A percentile compares a stretch with the other conserved stretches of the same genome.
These are phyloP conservation scores for Pulicaria dysenterica DNA, from an alignment of 129 eudicot species.

Conservation along the genomic window DNA sequence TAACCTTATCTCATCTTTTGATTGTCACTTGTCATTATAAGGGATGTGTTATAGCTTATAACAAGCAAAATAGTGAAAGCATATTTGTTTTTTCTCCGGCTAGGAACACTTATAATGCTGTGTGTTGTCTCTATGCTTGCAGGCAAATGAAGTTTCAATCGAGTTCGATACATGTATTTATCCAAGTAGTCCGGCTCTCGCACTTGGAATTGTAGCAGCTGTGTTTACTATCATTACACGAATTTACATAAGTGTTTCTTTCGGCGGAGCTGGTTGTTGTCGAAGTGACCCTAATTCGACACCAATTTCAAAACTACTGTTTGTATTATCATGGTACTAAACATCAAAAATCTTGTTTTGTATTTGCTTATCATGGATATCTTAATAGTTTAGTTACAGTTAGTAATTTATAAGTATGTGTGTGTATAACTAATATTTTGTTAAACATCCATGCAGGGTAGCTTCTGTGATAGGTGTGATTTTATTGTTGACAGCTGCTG, in stretches of 20 bases:
- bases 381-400: neutral
- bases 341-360: neutral
- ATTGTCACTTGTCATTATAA: no score
- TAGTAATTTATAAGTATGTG: no score
- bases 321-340: slow-evolving; percentile 34
- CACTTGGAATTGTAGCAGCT: slow-evolving; percentile 36
- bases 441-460: slow-evolving; percentile 29
- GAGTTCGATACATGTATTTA: slow-evolving; percentile 19
- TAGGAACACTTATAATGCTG: neutral
- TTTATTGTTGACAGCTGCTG: slow-evolving; percentile 31
- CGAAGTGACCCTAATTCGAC: slow-evolving; percentile 23
- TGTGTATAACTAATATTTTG: neutral
- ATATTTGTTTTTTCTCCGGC: no score
- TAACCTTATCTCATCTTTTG: no score
- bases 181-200: slow-evolving; percentile 43
- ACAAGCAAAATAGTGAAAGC: no score
- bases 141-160: slow-evolving; percentile 35
- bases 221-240: slow-evolving; percentile 32
- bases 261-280: slow-evolving; percentile 34
- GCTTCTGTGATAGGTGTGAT: slow-evolving; percentile 29
- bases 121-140: neutral
- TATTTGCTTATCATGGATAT: neutral
- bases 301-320: slow-evolving; percentile 35
- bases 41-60: no score
- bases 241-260: slow-evolving; percentile 35